Base-by-base conservation (phyloP, 441 rosid genomes). In the Melastoma candidum region DNA sequence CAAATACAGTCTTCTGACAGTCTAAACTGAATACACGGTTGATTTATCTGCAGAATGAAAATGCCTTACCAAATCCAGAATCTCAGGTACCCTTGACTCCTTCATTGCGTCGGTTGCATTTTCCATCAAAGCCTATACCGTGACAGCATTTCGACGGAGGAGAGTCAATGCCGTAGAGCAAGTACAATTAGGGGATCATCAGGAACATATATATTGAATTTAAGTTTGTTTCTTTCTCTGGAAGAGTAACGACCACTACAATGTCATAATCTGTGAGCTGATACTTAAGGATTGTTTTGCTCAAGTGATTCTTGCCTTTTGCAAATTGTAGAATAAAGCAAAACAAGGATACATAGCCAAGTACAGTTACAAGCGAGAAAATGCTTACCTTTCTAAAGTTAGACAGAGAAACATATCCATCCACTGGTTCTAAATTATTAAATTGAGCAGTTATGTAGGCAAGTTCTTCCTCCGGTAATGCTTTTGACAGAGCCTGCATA, bases 391-490 rank as follows among this genome's bases (percentile, higher is more conserved):
- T 76, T 75, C 68, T 77, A 68, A 90, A 87, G 71, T 87, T 87
- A 44, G 83, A 90, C 12, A 87, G 81, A 26, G 92, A 77, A 48
- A 90, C 63, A 46, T 78, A 82, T 48, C 96, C 97, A 61, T 85
- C 94, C 49, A 68, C 78, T 61, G 97, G 97, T 69, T 73, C 90
- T 73, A 90, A 65, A 64, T 83, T 65, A 56, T 58, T 68, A 73
- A 82, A 90, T 52, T 90, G 97, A 58, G 80, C 84, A 73, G 90
- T 77, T 51, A 90, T 84, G 72, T 90, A 87, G 47, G 81, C 74
- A 65, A 87, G 73, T 73, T 87, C 92, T 46, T 83, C 83, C 66
- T 81, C 95, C 0, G 92, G 69, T 75, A 87, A 79, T 26, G 92
- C 92, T 71, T 87, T 90, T 10, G 95, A 79, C 54, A 90, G 83